phyloP scores from a whole-genome alignment of 108 stramenopile genomes.

The Schizochytrium sp. region DNA sequence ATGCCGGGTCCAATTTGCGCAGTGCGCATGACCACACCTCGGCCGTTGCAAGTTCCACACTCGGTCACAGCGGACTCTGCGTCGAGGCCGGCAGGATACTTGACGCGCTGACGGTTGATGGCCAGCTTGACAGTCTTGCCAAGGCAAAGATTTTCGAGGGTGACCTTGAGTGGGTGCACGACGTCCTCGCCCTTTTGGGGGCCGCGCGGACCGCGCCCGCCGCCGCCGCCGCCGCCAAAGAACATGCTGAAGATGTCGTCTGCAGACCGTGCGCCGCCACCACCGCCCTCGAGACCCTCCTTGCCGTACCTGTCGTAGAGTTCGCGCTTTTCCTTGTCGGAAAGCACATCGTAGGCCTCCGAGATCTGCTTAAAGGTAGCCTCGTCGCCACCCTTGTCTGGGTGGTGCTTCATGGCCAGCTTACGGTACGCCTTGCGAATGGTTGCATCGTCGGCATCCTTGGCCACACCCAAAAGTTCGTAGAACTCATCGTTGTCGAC shows the following conservation, averaged over 20 bases:
- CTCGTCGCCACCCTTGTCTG: slow-evolving; percentile 53
- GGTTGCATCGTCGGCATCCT: slow-evolving; percentile 35
- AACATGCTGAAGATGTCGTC: slow-evolving; percentile 54
- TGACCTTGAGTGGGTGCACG: slow-evolving; percentile 57
- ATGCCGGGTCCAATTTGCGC: slow-evolving; percentile 80
- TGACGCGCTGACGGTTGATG: slow-evolving; percentile 62
- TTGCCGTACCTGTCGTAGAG: slow-evolving; percentile 91
- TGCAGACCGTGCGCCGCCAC: slow-evolving; percentile 49
- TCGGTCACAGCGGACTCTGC: slow-evolving; percentile 27
- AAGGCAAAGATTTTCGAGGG: slow-evolving; percentile 86
- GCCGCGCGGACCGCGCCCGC: slow-evolving; percentile 24
- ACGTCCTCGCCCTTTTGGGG: slow-evolving; percentile 45
- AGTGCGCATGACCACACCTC: slow-evolving; percentile 71
- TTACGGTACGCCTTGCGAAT: slow-evolving; percentile 52
- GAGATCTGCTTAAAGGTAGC: slow-evolving; percentile 85
- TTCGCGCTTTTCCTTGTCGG: slow-evolving; percentile 81
- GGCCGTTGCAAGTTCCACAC: slow-evolving; percentile 70
- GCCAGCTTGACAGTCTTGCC: slow-evolving; percentile 87
- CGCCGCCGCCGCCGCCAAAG: slow-evolving; percentile 35
- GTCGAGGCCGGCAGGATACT: background rate
- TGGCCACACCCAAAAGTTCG: slow-evolving; percentile 35
- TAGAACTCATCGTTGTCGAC: slow-evolving; percentile 33
- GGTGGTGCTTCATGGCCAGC: slow-evolving; percentile 53
- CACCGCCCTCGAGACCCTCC: slow-evolving; percentile 90
- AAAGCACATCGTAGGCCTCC: slow-evolving; percentile 89